Base-by-base conservation (phyloP, 768 basidiomycete species). In the Dioszegia aurantiaca region DNA sequence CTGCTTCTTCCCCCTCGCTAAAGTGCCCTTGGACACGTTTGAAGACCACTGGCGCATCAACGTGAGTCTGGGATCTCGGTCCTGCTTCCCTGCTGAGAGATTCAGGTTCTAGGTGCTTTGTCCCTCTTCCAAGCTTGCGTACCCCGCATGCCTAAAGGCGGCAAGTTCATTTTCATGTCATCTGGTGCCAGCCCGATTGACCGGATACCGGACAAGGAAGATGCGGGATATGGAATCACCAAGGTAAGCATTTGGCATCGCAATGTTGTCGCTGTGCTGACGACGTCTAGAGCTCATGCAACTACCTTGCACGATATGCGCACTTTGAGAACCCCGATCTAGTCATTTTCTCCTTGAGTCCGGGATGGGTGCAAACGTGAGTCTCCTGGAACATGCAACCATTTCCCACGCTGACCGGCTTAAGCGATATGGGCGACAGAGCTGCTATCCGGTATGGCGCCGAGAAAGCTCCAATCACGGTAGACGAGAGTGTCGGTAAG, bases 91-190 rank as follows among this genome's bases (percentile, higher is more conserved):
- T n/a, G n/a, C n/a, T n/a, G n/a, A 33, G 14, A 19, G 17, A 4
- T 17, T 39, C 40, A 70, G 69, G 64, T 66, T 4, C 62, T 71
- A 16, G 69, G 64, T 17, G 51, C 58, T 3, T 41, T 71, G 6
- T 54, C 62, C 11, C 42, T 71, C 42, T 71, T 58, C 33, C 69
- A 71, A 61, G 69, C 69, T 24, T 58, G 58, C 41, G 48, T 66
- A 6, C 67, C 67, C 3, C 53, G 66, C 8, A 58, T 71, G 41
- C 39, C 55, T n/a, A 53, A 62, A 24, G 67, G 65, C 17, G 52
- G 58, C 0, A 71, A 71, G 33, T 71, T 68, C 65, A 54, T 71
- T 43, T 66, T 65, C 62, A 68, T 71, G 62, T 71, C 69, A 3
- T 68, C 67, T 0, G 69, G 69, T 4, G 62, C 69, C 3, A 61